Base-by-base conservation (phyloP, 2,329 filamentous ascomycete species). In the Ambrosiella cleistominuta region DNA sequence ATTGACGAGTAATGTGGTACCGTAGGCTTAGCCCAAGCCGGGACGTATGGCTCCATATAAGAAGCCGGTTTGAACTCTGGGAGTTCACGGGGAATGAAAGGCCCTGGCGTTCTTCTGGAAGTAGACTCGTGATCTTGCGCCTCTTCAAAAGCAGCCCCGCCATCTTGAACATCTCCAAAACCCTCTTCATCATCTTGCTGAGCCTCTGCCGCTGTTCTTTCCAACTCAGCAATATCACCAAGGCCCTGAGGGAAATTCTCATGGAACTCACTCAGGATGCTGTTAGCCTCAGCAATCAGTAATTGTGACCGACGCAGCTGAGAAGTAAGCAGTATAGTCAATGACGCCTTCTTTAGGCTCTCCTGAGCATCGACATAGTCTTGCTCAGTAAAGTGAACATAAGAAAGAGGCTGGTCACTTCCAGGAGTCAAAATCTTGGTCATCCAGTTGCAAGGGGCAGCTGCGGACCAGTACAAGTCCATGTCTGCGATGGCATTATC, bases 381-480 rank as follows among this genome's bases (percentile, higher is more conserved):
- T 19, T 55, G 49, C 13, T 60, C 40, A n/a, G 59, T 60, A 38
- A 57, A 58, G 27, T 50, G 17, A 17, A 47, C 44, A 47, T 47
- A 47, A 15, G 27, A 7, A 49, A 37, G 38, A 57, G 38, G 15
- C 51, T 27, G 39, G 47, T n/a, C 52, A 12, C 59, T 57, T 27
- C 52, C 8, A 5, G n/a, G 27, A 35, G 44, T 45, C 3, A 60
- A 37, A 17, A 52, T 56, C 15, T 55, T 57, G 12, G 42, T 52
- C 37, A 57, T 40, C 61, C 61, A 62, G 2, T 56, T 56, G 39
- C 40, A 35, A 11, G 61, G 61, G n/a, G 61, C 59, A 8, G 60
- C 61, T 11, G 61, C 60, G 7, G 56, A 54, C 60, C 57, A 58
- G 53, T 62, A 54, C 13, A 58, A 58, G 42, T 60, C 45, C n/a